Evolutionary conservation across 768 basidiomycete genomes (phyloP), one percentile per base, ranked within the genome.

Genomic region (Suillus decipiens): DNA sequence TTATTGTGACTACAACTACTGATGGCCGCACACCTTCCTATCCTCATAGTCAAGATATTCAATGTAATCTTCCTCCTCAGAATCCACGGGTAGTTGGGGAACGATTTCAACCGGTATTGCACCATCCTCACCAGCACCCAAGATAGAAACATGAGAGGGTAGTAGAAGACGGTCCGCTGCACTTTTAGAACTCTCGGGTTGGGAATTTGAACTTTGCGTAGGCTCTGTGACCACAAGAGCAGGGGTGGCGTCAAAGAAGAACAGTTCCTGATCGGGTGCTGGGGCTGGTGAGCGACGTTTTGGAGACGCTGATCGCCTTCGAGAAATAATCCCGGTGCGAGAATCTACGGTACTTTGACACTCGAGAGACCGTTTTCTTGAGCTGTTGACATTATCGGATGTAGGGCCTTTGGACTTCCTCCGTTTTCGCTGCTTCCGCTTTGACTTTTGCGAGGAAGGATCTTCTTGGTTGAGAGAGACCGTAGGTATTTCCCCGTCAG

Each of bases 41-140:
- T 86, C 85, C 43, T 89, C 89, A 66, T 87, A 89, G 67, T 92
- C 90, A 28, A 93, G 78, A 69, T 90, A 92, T 59, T 93, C 86
- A 62, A 94, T 92, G 68, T 85, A 90, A 69, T 84, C 84, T 28
- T 86, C 85, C 10, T 83, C 84, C 24, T 87, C 85, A 15, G 79
- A 78, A 42, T 83, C 72, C 45, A 77, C 34, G 61, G 76, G 69
- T 3, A 78, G 70, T 19, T 82, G 77, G 15, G 79, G 72, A 19
- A 86, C 72, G 22, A 88, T 80, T 63, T 84, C 78, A 34, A 81
- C 74, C 4, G 84, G 78, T 15, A 78, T 73, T 50, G 73, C 70
- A 37, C 62, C 77, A 50, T 69, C 50, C 19, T 65, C 68, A 22
- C 60, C 61, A 19, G 47, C 33, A 24, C 80, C 81, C 59, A 85